These are phyloP conservation scores for Musa troglodytarum DNA, from an alignment of 176 grass and related monocot genomes.

Conservation along the genomic window DNA sequence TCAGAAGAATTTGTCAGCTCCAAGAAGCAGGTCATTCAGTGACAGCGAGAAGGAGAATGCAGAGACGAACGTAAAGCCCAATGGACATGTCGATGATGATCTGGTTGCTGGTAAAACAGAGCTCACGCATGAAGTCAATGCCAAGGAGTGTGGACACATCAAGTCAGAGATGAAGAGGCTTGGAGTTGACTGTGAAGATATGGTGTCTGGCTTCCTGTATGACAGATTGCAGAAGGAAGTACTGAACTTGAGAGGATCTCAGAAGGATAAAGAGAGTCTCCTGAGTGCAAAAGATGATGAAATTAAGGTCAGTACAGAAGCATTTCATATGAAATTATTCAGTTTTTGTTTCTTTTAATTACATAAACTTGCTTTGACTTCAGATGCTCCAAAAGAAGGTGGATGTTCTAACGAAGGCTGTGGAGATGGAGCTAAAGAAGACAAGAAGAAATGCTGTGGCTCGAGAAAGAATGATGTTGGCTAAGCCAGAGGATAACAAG, in stretches of 20 bases:
- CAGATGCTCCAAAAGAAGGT: conserved; percentile 20
- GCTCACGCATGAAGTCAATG: background rate
- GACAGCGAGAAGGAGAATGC: conserved; percentile 53
- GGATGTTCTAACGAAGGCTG: conserved; percentile 1
- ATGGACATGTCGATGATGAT: conserved; percentile 1
- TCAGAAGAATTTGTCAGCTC: conserved; percentile 31
- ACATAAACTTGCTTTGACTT: background rate
- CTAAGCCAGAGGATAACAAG: conserved; percentile 1
- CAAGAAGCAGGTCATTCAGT: conserved; percentile 21
- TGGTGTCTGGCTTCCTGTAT: conserved; percentile 20
- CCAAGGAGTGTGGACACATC: background rate
- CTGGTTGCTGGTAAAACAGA: background rate
- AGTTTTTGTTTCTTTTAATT: background rate
- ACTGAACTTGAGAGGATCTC: conserved; percentile 18
- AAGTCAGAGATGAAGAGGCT: background rate
- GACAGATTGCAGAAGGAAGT: conserved; percentile 22
- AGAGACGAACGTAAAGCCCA: conserved; percentile 28
- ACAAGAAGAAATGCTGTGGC: conserved; percentile 15
- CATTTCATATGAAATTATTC: background rate
- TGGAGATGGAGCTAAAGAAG: conserved; percentile 9
- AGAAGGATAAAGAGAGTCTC: conserved; percentile 12
- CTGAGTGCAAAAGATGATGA: conserved; percentile 21
- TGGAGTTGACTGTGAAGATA: conserved; percentile 1
- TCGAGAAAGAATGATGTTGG: conserved; percentile 6
- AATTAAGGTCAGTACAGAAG: conserved; percentile 18